Evolutionary conservation across 805 yeast genomes (phyloP), one percentile per base, ranked within the genome.

Genomic region (Spathaspora arborariae): DNA sequence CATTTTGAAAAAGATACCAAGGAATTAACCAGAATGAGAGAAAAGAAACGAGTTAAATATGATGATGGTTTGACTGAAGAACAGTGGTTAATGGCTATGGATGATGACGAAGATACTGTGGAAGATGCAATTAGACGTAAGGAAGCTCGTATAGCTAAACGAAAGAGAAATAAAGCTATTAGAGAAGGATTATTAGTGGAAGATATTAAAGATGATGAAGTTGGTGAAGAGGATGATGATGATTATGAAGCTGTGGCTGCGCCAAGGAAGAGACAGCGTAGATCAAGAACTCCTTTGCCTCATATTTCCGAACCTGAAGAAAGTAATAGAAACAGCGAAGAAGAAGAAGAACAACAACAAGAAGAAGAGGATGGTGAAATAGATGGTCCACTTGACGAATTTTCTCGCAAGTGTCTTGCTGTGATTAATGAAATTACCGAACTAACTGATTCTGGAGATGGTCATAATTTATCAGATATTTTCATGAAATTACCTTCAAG

Each of bases 51-150:
- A 6, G 79, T 82, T n/a, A 85, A 85, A 54, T 85, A 84, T 57
- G 98, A 94, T 62, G 97, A 91, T 55, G 84, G 85, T 20, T 67
- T 91, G 56, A 85, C 96, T 5, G 99, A 94, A 62, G 97, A 88
- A 58, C 97, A 92, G 64, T 94, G 97, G 96, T 64, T 85, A 44
- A 80, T 81, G 62, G 88, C 88, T 1, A 79, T 86, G 75, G 94
- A 86, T 62, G 81, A 80, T 47, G 94, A 85, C 47, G 76, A 81
- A 19, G 86, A 79, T 51, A 65, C 79, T 1, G 80, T 80, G 20
- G 85, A 81, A 53, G 84, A 75, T 47, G 85, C 84, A 11, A 76
- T 80, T 33, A 62, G 61, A 46, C 67, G 82, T 42, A 81, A 80
- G 55, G 78, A 76, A 53, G 70, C 62, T 33, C 55, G 77, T 36